A percentile compares a stretch with the other conserved stretches of the same genome.
These are phyloP conservation scores for Lachnellula subtilissima DNA, from an alignment of 2,329 filamentous ascomycete genomes.

Conservation along the genomic window DNA sequence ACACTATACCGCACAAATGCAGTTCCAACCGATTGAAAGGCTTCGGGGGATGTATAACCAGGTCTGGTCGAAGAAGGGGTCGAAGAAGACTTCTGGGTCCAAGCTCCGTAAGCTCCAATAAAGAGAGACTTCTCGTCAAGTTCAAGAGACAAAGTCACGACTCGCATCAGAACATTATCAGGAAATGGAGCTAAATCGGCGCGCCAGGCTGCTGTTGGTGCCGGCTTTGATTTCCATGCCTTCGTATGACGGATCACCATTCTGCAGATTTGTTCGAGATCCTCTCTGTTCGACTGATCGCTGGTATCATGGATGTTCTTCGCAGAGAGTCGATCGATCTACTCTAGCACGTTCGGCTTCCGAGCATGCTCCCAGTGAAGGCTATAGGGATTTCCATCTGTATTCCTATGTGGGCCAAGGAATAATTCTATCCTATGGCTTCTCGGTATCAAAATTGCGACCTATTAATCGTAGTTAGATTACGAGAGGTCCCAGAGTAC, in stretches of 20 bases:
- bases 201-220: not conserved
- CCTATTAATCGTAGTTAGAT: slow-evolving; percentile 4
- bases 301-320: not conserved
- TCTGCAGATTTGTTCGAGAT: slow-evolving; percentile 5
- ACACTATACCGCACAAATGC: slow-evolving; percentile 4
- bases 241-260: not conserved
- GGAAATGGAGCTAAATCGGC: not conserved
- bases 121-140: slow-evolving; percentile 5
- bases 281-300: not conserved
- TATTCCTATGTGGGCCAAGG: not conserved
- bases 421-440: slow-evolving; percentile 7
- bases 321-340: slow-evolving; percentile 5
- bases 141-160: not conserved
- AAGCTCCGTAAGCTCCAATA: not conserved
- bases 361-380: not conserved
- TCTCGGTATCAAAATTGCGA: slow-evolving; percentile 13
- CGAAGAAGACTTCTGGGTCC: not conserved
- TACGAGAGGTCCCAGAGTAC: not conserved
- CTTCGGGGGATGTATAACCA: not conserved
- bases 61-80: not conserved
- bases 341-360: not conserved
- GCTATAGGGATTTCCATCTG: not conserved
- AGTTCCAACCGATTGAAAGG: slow-evolving; percentile 1
- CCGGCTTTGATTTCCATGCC: not conserved
- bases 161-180: not conserved